Conservation (phyloP, 2,329 filamentous ascomycete genomes). For the Ceratocystis eucalypticola region DNA sequence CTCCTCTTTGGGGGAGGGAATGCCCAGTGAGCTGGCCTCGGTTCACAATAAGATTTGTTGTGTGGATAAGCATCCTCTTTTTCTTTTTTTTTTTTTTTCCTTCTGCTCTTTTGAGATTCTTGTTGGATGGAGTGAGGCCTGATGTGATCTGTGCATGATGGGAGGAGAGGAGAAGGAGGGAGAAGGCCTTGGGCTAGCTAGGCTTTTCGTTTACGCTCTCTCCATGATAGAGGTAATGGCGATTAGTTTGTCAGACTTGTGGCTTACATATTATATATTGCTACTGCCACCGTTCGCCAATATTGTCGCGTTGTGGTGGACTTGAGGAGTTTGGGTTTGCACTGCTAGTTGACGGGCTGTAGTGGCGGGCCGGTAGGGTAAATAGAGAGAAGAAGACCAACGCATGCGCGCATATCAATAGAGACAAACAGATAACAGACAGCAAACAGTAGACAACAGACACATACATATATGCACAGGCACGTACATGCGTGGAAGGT, state of each 20-base stretch:
- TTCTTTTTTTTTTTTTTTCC: neutral
- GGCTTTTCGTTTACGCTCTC: neutral
- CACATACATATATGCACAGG: neutral
- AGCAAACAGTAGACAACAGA: neutral
- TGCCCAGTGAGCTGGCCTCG: neutral
- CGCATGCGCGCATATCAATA: neutral
- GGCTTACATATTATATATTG: no score
- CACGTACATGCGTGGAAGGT: no score
- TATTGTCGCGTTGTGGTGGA: neutral
- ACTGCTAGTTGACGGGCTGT: neutral
- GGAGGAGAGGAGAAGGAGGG: neutral
- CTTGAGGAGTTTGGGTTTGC: neutral
- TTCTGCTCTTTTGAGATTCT: neutral
- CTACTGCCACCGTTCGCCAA: no score
- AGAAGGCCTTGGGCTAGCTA: neutral
- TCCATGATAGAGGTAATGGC: neutral
- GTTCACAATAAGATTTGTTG: neutral
- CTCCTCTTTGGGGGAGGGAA: no score
- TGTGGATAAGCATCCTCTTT: neutral
- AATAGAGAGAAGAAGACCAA: neutral
- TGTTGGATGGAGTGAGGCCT: neutral
- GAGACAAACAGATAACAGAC: neutral
- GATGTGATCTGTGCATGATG: slow-evolving; percentile 2
- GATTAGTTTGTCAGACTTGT: no score
- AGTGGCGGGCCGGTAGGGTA: neutral